Evolutionary conservation across 2,329 filamentous ascomycete genomes (phyloP).

Genomic region (Neoscytalidium dimidiatum): DNA sequence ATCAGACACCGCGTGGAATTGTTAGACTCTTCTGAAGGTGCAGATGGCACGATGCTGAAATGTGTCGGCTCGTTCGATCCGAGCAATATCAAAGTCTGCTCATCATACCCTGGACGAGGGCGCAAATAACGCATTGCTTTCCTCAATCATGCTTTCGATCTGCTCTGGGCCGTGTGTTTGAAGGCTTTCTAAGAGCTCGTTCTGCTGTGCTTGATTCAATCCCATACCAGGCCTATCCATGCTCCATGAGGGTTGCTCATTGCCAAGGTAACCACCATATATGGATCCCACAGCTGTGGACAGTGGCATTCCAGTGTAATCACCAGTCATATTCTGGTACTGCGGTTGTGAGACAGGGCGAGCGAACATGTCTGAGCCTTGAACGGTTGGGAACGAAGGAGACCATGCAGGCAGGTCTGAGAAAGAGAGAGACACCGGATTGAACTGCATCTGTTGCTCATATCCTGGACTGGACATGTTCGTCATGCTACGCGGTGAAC

Average conservation of each 20-base stretch:
- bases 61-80: no score
- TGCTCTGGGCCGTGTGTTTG: constrained; percentile 56
- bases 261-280: constrained; percentile 45
- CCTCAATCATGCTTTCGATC: constrained; percentile 44
- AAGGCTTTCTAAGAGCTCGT: constrained; percentile 78
- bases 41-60: no score
- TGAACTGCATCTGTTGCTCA: constrained; percentile 25
- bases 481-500: background rate
- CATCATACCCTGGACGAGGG: constrained; percentile 7
- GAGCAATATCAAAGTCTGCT: no score
- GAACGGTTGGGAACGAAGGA: constrained; percentile 37
- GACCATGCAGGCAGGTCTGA: constrained; percentile 40
- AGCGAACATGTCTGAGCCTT: constrained; percentile 29
- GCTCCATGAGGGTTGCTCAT: constrained; percentile 59
- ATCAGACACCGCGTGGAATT: no score
- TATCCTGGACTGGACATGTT: constrained; percentile 1
- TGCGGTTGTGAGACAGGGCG: constrained; percentile 27
- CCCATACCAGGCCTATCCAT: constrained; percentile 37
- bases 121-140: constrained; percentile 29
- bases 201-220: constrained; percentile 77
- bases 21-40: no score
- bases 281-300: constrained; percentile 7
- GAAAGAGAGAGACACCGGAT: constrained; percentile 38
- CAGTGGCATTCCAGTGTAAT: background rate
- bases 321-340: background rate